A percentile compares a stretch with the other conserved stretches of the same genome.
phyloP scores from a whole-genome alignment of 306 rosid genomes.

The Betula pendula region DNA sequence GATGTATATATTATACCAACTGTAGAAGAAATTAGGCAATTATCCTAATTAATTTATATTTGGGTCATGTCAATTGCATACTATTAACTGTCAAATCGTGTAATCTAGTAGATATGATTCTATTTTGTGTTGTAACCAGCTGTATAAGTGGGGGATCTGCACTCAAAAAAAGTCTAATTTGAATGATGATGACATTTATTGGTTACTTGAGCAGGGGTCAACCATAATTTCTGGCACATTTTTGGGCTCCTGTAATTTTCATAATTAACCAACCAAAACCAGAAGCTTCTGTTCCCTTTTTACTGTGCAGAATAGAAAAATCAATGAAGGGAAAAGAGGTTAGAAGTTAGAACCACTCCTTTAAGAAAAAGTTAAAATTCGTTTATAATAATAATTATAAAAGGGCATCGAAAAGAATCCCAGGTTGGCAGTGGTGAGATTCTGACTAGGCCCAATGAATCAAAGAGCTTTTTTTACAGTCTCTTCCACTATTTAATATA shows the following conservation, averaged over 20 bases:
- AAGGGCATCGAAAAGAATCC: slow-evolving; percentile 60
- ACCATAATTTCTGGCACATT: slow-evolving; percentile 57
- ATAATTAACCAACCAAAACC: slow-evolving; percentile 49
- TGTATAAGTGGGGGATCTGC: slow-evolving; percentile 68
- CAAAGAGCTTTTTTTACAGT: slow-evolving; percentile 53
- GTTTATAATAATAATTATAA: slow-evolving; percentile 4
- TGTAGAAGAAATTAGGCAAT: slow-evolving; percentile 36
- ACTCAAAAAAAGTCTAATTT: slow-evolving; percentile 53
- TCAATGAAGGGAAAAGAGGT: slow-evolving; percentile 19
- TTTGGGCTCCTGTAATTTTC: slow-evolving; percentile 44
- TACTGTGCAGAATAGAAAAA: slow-evolving; percentile 29
- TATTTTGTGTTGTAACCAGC: slow-evolving; percentile 87
- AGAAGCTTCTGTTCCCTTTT: slow-evolving; percentile 53
- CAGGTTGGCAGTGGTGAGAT: slow-evolving; percentile 88
- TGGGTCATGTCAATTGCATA: slow-evolving; percentile 63
- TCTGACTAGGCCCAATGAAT: slow-evolving; percentile 94
- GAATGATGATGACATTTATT: slow-evolving; percentile 54
- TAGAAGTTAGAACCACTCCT: slow-evolving; percentile 51
- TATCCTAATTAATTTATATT: slow-evolving; percentile 30
- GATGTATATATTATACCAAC: slow-evolving; percentile 38
- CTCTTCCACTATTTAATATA: slow-evolving; percentile 54
- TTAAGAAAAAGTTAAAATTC: neutral
- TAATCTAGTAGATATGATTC: slow-evolving; percentile 73
- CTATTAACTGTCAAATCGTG: slow-evolving; percentile 45
- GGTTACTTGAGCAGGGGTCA: slow-evolving; percentile 44